These are phyloP conservation scores for Naumovozyma baii DNA, from an alignment of 805 yeast species.

Conservation along the genomic window DNA sequence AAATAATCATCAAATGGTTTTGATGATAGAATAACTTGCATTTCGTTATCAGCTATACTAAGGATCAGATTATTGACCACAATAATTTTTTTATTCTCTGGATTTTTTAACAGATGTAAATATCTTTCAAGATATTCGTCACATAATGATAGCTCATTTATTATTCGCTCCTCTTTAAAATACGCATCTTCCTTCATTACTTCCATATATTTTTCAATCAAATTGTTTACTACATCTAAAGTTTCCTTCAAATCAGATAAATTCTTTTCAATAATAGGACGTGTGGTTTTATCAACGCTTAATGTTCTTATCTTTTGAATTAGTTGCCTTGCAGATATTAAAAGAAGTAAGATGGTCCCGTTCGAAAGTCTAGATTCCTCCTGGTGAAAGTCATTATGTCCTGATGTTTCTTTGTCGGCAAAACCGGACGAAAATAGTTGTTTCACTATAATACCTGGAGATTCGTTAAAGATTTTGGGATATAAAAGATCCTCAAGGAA, in stretches of 20 bases:
- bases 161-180: neutral
- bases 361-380: neutral
- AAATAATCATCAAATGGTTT: slow-evolving; percentile 10
- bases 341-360: neutral
- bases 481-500: slow-evolving; percentile 23
- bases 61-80: neutral
- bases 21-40: slow-evolving; percentile 7
- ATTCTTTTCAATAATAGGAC: neutral
- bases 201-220: neutral
- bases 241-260: neutral
- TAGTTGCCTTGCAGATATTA: neutral
- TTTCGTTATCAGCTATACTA: neutral
- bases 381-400: neutral
- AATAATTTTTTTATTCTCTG: no score
- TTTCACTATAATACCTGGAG: slow-evolving; percentile 5
- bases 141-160: neutral
- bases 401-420: neutral
- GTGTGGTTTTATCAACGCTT: neutral
- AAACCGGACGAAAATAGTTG: neutral
- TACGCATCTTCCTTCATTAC: neutral
- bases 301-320: neutral
- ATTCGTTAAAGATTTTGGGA: slow-evolving; percentile 10
- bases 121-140: neutral
- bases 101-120: neutral
- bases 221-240: no score